Evolutionary conservation across 1,139 yeast species (phyloP).

Genomic region (Citeromyces hawaiiensis): DNA sequence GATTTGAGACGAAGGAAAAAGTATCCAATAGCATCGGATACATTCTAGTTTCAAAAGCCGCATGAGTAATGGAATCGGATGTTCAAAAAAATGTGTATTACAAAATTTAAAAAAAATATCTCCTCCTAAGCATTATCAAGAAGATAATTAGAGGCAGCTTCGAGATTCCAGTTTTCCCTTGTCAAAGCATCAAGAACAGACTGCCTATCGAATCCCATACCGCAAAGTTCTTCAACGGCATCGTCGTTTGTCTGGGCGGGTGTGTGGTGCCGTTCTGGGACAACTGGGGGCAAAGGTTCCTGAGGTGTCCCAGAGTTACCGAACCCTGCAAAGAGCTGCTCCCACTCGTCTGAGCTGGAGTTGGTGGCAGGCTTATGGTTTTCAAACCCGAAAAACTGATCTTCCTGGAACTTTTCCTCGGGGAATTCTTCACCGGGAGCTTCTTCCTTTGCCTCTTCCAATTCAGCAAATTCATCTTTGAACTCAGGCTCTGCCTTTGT

Average conservation of each 20-base stretch:
- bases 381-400: constrained; percentile 7
- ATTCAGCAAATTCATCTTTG: background rate
- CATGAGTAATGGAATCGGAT: too few relatives aligned
- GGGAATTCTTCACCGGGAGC: constrained; percentile 14
- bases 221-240: constrained; percentile 62
- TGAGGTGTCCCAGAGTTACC: constrained; percentile 32
- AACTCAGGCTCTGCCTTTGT: background rate
- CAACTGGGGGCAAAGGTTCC: background rate
- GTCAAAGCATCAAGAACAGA: constrained; percentile 60
- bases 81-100: too few relatives aligned
- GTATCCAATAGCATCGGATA: too few relatives aligned
- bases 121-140: constrained; percentile 58
- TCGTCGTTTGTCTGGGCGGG: constrained; percentile 12
- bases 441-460: constrained; percentile 2
- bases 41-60: too few relatives aligned
- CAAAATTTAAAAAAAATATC: too few relatives aligned
- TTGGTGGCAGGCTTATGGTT: constrained; percentile 3
- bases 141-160: constrained; percentile 73
- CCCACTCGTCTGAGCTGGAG: constrained; percentile 67
- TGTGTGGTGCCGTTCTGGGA: background rate
- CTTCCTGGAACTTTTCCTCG: constrained; percentile 11
- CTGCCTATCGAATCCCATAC: constrained; percentile 74
- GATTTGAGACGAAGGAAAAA: too few relatives aligned
- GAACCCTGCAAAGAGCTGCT: constrained; percentile 82
- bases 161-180: constrained; percentile 60